Percentiles rank a stretch among this genome's conserved stretches.
Conservation (phyloP, 345 rosid genomes). For the Moricandia moricandioides region DNA sequence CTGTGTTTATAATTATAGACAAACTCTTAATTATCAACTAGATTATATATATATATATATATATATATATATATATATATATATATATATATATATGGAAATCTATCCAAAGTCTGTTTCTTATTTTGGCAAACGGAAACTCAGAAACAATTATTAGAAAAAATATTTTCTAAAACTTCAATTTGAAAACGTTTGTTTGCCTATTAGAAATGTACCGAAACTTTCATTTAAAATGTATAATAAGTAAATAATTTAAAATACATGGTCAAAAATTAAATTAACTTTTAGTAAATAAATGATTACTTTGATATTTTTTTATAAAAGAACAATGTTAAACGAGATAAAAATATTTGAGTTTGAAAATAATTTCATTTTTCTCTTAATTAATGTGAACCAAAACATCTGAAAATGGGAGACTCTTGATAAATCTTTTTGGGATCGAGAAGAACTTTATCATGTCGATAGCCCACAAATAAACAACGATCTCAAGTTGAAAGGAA, state of each 20-base stretch:
- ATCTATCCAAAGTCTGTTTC: not conserved
- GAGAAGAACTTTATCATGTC: not conserved
- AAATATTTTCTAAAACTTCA: not conserved
- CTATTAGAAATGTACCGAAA: not conserved
- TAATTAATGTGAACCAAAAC: not conserved
- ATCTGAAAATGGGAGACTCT: not conserved
- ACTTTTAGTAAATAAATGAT: not conserved
- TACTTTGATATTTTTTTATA: not conserved
- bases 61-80: too few species aligned
- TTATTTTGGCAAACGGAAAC: not conserved
- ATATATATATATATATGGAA: not conserved
- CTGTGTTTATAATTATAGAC: not conserved
- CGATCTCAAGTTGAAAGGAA: conserved; percentile 11
- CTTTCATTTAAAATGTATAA: not conserved
- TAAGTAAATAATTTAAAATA: not conserved
- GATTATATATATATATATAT: too few species aligned
- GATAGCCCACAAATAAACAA: conserved; percentile 9
- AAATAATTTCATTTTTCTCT: not conserved
- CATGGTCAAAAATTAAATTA: not conserved
- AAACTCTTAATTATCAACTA: not conserved
- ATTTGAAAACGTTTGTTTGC: not conserved
- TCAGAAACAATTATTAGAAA: not conserved
- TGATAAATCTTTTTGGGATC: not conserved
- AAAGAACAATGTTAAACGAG: not conserved
- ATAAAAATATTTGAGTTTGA: not conserved